phyloP scores from a whole-genome alignment of 345 rosid species.

The Streptanthus diversifolius region DNA sequence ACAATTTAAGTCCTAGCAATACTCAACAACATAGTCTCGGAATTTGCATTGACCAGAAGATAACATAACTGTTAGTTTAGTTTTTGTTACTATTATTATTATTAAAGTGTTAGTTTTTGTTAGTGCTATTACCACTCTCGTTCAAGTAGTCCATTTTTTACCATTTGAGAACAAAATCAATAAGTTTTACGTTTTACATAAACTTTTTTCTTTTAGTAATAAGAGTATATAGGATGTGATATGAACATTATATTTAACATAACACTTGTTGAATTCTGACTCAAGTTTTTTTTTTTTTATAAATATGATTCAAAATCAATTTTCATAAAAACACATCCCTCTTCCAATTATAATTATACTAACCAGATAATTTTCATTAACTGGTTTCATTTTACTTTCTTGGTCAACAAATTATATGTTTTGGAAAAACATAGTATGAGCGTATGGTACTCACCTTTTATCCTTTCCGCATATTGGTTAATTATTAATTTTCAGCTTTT shows the following conservation, averaged over 20 bases:
- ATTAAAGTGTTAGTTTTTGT: neutral
- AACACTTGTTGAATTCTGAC: neutral
- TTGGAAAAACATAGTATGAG: neutral
- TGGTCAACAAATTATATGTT: neutral
- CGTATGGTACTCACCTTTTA: conserved; percentile 1
- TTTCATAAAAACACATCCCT: neutral
- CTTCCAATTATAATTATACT: neutral
- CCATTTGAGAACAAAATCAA: neutral
- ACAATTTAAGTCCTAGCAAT: too few relatives aligned
- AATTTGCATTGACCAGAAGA: too few relatives aligned
- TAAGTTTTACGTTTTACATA: neutral
- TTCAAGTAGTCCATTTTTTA: neutral
- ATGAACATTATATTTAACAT: neutral
- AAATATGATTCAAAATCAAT: neutral
- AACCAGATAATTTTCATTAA: neutral
- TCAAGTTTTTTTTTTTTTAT: neutral
- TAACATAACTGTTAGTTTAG: too few relatives aligned
- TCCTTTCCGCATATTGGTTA: conserved; percentile 9
- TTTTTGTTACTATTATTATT: neutral
- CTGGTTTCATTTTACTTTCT: neutral
- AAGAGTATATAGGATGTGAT: neutral
- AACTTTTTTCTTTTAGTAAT: neutral
- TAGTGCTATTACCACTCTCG: neutral
- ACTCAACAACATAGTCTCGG: too few relatives aligned
- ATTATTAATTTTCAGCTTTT: conserved; percentile 12